Conservation (phyloP, 2,329 filamentous ascomycete genomes). For the Fusarium sp. region DNA sequence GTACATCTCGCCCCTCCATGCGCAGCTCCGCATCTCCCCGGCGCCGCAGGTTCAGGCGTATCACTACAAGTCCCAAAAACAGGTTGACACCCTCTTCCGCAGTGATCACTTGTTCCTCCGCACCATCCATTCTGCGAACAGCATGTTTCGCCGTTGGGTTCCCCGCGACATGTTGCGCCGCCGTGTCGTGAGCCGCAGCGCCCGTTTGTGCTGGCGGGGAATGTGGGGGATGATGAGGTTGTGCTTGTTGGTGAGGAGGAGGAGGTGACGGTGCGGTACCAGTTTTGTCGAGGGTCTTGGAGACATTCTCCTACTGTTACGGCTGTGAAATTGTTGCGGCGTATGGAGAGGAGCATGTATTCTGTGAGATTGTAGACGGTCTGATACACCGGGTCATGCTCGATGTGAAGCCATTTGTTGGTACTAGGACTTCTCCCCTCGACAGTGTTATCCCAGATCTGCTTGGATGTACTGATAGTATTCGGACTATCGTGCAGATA, state of each 20-base stretch:
- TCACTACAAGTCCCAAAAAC: constrained; percentile 47
- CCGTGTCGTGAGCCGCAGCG: constrained; percentile 43
- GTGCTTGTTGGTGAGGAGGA: background rate
- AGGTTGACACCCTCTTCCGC: constrained; percentile 56
- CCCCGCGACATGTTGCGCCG: constrained; percentile 37
- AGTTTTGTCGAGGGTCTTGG: constrained; percentile 62
- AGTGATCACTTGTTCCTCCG: constrained; percentile 56
- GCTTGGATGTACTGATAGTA: constrained; percentile 61
- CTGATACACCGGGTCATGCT: constrained; percentile 63
- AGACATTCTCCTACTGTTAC: constrained; percentile 67
- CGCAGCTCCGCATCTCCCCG: constrained; percentile 47
- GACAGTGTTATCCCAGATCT: constrained; percentile 53
- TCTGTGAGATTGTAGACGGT: constrained; percentile 58
- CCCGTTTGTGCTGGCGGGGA: constrained; percentile 39
- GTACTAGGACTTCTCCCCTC: constrained; percentile 48
- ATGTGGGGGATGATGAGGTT: constrained; percentile 26
- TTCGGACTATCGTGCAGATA: constrained; percentile 65
- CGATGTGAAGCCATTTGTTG: constrained; percentile 64
- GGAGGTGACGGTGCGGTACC: constrained; percentile 59
- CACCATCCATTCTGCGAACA: constrained; percentile 50
- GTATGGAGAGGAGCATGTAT: constrained; percentile 57
- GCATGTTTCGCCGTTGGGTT: constrained; percentile 37
- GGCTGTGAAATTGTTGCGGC: constrained; percentile 55
- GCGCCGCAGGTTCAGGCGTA: constrained; percentile 25
- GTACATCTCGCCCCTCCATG: constrained; percentile 44